These are phyloP conservation scores for Backusella sp. DNA, from an alignment of 192 early-diverging fungal species.

Conservation along the genomic window DNA sequence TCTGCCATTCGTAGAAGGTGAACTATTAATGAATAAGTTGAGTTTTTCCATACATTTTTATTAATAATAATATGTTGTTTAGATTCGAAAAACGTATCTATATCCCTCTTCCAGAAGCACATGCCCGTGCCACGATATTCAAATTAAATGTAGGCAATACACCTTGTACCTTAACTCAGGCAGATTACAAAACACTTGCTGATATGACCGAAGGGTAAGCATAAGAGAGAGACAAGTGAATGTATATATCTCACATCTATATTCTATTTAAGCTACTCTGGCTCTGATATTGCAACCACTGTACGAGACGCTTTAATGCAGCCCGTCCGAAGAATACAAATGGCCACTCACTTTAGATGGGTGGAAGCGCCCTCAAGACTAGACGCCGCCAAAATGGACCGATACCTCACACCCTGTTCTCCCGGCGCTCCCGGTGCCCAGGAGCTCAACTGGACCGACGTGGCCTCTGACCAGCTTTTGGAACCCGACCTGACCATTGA, in stretches of 20 bases:
- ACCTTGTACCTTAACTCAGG: conserved; percentile 69
- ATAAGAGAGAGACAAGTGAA: background rate
- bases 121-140: conserved; percentile 90
- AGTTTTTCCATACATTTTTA: background rate
- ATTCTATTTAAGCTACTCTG: background rate
- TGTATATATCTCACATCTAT: background rate
- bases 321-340: conserved; percentile 94
- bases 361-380: conserved; percentile 60
- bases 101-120: conserved; percentile 91
- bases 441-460: conserved; percentile 88
- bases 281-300: conserved; percentile 79
- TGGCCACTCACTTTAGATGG: conserved; percentile 87
- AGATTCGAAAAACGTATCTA: conserved; percentile 98
- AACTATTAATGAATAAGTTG: no score
- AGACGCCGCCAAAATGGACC: conserved; percentile 47
- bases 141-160: conserved; percentile 91
- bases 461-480: conserved; percentile 81
- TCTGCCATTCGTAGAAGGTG: conserved; percentile 87
- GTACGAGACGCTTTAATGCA: conserved; percentile 98
- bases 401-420: conserved; percentile 89
- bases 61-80: no score
- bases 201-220: conserved; percentile 79
- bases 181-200: conserved; percentile 76
- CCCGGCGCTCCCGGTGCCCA: conserved; percentile 85
- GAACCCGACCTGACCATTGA: conserved; percentile 85